A percentile compares a stretch with the other conserved stretches of the same genome.
Evolutionary conservation across 257 asterid species (phyloP).

Genomic region (Solanum peruvianum): DNA sequence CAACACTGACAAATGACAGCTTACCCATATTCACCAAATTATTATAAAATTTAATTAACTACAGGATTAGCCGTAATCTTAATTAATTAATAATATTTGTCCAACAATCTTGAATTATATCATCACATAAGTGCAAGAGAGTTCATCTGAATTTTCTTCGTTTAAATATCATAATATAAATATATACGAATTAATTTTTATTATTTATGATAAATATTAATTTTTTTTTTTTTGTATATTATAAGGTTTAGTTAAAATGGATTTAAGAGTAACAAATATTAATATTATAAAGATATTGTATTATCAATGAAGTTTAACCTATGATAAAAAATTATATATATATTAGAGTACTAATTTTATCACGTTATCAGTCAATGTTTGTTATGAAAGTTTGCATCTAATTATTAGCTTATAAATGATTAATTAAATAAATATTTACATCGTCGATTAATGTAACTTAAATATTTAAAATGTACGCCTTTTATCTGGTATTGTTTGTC

Average conservation of each 20-base stretch:
- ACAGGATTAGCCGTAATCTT: not conserved
- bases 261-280: no score
- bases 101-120: not conserved
- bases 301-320: not conserved
- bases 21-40: not conserved
- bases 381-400: not conserved
- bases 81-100: not conserved
- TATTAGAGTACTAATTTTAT: not conserved
- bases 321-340: no score
- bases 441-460: not conserved
- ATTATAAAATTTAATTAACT: not conserved
- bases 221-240: no score
- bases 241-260: no score
- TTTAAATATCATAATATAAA: no score
- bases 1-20: not conserved
- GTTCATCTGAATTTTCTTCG: not conserved
- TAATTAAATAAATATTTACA: not conserved
- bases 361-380: not conserved
- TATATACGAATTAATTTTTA: no score
- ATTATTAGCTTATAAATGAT: no score
- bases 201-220: no score
- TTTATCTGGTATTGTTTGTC: fast-evolving
- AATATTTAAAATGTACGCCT: not conserved
- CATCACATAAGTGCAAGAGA: not conserved
- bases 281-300: no score